Conservation (phyloP, 1,139 yeast species). For the Blastobotrys elegans region DNA sequence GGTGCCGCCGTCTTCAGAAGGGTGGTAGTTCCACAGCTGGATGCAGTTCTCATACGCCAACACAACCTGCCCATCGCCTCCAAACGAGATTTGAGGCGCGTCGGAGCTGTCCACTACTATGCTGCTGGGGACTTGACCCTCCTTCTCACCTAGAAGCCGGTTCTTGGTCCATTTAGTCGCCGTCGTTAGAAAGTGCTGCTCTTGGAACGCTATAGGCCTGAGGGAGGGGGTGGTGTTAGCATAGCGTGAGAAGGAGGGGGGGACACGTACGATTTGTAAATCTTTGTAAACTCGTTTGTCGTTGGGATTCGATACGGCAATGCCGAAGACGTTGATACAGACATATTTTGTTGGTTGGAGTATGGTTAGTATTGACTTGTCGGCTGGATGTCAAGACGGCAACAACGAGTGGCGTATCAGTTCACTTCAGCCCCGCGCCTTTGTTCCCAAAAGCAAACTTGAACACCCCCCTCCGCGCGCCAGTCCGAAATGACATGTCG, state of each 20-base stretch:
- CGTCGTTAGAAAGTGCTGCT: constrained; percentile 23
- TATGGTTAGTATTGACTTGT: no score
- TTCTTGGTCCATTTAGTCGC: constrained; percentile 30
- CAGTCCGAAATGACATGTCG: no score
- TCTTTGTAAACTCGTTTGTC: constrained; percentile 20
- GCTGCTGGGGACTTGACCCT: not conserved
- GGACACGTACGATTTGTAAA: constrained; percentile 23
- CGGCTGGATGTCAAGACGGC: no score
- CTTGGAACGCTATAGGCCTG: constrained; percentile 23
- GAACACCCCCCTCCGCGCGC: no score
- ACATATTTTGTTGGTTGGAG: not conserved
- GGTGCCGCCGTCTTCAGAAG: constrained; percentile 16
- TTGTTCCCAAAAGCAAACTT: no score
- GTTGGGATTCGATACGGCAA: constrained; percentile 16
- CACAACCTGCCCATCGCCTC: constrained; percentile 18
- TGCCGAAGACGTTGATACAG: constrained; percentile 12
- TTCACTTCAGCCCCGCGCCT: no score
- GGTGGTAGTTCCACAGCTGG: constrained; percentile 24
- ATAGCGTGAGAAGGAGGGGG: no score
- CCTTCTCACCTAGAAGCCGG: constrained; percentile 18
- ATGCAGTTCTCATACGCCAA: constrained; percentile 20
- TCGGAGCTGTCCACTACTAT: constrained; percentile 1
- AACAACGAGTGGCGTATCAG: no score
- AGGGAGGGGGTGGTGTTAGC: no score
- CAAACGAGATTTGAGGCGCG: constrained; percentile 14